Base-by-base conservation (phyloP, 768 basidiomycete species). In the Hortiboletus campestris region DNA sequence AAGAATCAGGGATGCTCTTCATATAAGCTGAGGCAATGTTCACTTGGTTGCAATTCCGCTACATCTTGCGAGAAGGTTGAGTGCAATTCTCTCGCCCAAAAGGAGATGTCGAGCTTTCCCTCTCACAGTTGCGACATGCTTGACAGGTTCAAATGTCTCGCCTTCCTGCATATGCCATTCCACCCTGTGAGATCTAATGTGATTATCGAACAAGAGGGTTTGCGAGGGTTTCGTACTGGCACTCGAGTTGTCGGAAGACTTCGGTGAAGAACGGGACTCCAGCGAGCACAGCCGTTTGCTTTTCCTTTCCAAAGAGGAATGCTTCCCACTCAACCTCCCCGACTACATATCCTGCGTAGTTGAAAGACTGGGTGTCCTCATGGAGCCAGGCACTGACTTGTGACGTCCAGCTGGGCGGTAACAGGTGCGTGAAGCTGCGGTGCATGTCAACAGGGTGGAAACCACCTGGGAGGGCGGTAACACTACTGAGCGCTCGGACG, bases 41-140 rank as follows among this genome's bases (percentile, higher is more conserved):
- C 65, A 95, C 94, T 89, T 89, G 29, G 94, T 96, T 17, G 96
- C 96, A 60, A 98, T 98, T 6, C 97, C 97, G 62, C 93, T 94
- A 73, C 96, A 98, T 63, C 97, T 79, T 10, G 97, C 94, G 49
- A 99, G 80, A 55, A 95, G 79, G 69, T 98, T 98, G 63, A 99
- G 78, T 10, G 92, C 95, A 41, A 97, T 85, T 44, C 96, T 80
- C 71, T 99, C 97, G 38, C 94, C 96, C 11, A 98, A 78, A 14
- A 99, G 82, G 53, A 98, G 74, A 63, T 90, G 85, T 41, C 95
- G 78, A 9, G 89, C 96, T 66, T 89, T 91, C 10, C 97, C 97
- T 55, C 80, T 83, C 14, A 98, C 94, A 34, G 94, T 94, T 22
- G 95, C 97, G 58, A 98, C 82, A 57, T 91, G 87, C 65, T 84